Conservation (phyloP, 805 yeast genomes). For the Teunomyces gatunensis region DNA sequence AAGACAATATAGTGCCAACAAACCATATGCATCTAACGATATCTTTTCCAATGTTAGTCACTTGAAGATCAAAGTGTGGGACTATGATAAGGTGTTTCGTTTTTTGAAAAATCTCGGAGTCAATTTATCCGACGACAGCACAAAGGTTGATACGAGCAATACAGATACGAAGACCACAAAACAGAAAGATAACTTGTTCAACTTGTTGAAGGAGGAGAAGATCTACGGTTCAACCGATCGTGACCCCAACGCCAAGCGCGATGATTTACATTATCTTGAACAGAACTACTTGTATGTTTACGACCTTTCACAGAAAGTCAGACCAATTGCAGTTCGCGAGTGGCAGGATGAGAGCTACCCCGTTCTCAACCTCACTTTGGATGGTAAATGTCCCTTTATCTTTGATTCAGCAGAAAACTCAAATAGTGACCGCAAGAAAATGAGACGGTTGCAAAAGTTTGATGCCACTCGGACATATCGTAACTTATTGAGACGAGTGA, state of each 20-base stretch:
- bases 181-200: constrained; percentile 26
- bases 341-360: constrained; percentile 63
- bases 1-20: constrained; percentile 44
- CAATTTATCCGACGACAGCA: constrained; percentile 7
- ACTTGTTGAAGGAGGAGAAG: constrained; percentile 79
- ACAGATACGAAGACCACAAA: constrained; percentile 4
- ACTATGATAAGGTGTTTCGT: constrained; percentile 77
- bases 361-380: constrained; percentile 54
- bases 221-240: constrained; percentile 84
- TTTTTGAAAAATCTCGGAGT: constrained; percentile 64
- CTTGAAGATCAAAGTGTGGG: constrained; percentile 79
- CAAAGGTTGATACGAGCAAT: constrained; percentile 1
- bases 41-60: constrained; percentile 62
- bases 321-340: constrained; percentile 82
- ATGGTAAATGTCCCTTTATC: constrained; percentile 84
- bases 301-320: constrained; percentile 71
- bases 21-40: constrained; percentile 51
- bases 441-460: constrained; percentile 37
- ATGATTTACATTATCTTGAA: constrained; percentile 79
- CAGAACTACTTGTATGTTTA: constrained; percentile 70
- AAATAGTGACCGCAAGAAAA: constrained; percentile 39
- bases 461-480: constrained; percentile 44
- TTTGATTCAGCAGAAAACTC: constrained; percentile 47
- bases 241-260: constrained; percentile 81
- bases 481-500: constrained; percentile 32